phyloP scores from a whole-genome alignment of 352 stramenopile genomes.

The Phytophthora colocasiae region DNA sequence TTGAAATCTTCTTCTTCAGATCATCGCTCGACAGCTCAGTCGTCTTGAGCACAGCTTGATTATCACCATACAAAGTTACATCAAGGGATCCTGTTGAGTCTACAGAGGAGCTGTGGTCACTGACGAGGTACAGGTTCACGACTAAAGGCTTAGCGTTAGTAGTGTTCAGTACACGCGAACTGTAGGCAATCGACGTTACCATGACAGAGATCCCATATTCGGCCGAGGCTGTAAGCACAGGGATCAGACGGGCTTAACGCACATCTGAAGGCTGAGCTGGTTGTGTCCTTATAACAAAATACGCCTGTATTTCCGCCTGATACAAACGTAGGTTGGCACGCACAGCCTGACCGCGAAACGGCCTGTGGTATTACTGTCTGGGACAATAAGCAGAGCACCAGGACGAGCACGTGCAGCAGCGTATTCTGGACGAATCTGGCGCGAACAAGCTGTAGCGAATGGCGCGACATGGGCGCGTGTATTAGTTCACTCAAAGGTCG shows the following conservation, averaged over 20 bases:
- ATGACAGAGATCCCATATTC: slow-evolving; percentile 48
- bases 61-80: slow-evolving; percentile 31
- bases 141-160: slow-evolving; percentile 16
- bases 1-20: slow-evolving; percentile 22
- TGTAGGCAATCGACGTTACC: slow-evolving; percentile 14
- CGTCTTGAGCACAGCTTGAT: slow-evolving; percentile 24
- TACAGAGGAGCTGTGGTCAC: slow-evolving; percentile 11
- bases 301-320: slow-evolving; percentile 3
- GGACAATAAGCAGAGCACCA: neutral
- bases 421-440: neutral
- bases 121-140: slow-evolving; percentile 41
- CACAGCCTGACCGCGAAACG: slow-evolving; percentile 38
- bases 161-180: too few species aligned
- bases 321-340: slow-evolving; percentile 28
- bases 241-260: slow-evolving; percentile 24
- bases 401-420: slow-evolving; percentile 1
- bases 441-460: neutral
- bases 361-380: slow-evolving; percentile 2
- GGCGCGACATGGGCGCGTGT: neutral
- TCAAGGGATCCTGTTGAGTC: slow-evolving; percentile 6
- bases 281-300: slow-evolving; percentile 29
- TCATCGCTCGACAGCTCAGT: slow-evolving; percentile 9
- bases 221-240: slow-evolving; percentile 16
- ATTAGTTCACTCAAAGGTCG: slow-evolving; percentile 20
- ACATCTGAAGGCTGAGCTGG: slow-evolving; percentile 22